These are phyloP conservation scores for Collariella sp. DNA, from an alignment of 495 filamentous ascomycete genomes.

Conservation along the genomic window DNA sequence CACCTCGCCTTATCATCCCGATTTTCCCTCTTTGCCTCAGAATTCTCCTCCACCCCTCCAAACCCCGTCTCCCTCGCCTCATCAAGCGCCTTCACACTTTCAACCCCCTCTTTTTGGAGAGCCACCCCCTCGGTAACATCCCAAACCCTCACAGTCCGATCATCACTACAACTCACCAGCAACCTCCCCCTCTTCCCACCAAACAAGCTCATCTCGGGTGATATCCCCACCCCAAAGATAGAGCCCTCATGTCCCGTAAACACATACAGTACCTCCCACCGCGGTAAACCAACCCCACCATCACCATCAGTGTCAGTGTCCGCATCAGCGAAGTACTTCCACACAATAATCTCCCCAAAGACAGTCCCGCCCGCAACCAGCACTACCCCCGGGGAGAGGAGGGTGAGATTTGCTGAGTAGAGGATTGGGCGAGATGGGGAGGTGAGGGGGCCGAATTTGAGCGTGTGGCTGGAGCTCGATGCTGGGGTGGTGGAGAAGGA, in stretches of 20 bases:
- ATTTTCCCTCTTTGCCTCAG: conserved; percentile 18
- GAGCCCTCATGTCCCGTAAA: conserved; percentile 91
- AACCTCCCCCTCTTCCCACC: conserved; percentile 40
- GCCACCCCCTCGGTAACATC: conserved; percentile 48
- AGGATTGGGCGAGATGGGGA: conserved; percentile 77
- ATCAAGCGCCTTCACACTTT: conserved; percentile 7
- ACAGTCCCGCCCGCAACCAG: conserved; percentile 83
- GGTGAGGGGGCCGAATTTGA: conserved; percentile 36
- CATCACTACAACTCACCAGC: conserved; percentile 89
- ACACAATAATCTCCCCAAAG: conserved; percentile 87
- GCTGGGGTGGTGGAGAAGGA: conserved; percentile 23
- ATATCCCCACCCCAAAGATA: conserved; percentile 80
- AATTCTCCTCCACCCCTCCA: conserved; percentile 19
- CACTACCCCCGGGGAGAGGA: conserved; percentile 47
- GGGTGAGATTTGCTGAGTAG: conserved; percentile 69
- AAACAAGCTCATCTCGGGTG: conserved; percentile 40
- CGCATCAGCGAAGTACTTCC: conserved; percentile 53
- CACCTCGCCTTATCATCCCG: conserved; percentile 21
- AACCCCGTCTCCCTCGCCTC: conserved; percentile 45
- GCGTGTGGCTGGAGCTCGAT: not conserved
- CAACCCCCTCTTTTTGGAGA: not conserved
- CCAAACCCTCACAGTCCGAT: conserved; percentile 86
- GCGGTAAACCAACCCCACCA: no score
- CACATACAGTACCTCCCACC: conserved; percentile 50
- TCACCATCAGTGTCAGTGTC: not conserved